Conservation (phyloP, 2,329 filamentous ascomycete genomes). For the Talaromyces sp. region DNA sequence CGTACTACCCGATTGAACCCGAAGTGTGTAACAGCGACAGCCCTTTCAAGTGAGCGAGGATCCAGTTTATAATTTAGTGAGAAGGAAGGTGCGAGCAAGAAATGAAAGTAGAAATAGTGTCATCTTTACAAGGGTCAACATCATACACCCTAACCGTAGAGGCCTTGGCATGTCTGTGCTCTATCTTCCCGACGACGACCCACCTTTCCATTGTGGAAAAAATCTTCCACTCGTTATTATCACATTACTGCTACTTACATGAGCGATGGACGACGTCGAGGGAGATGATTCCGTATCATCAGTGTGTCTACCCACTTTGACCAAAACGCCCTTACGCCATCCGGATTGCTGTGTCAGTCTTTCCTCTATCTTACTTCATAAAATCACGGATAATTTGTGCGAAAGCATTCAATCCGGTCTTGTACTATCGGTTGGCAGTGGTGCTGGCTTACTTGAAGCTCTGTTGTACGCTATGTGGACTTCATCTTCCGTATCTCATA, state of each 20-base stretch:
- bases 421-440: conserved; percentile 7
- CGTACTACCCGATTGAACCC: neutral
- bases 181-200: neutral
- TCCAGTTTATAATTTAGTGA: neutral
- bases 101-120: neutral
- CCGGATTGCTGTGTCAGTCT: conserved; percentile 6
- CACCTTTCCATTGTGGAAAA: neutral
- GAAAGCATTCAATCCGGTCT: neutral
- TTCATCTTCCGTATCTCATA: neutral
- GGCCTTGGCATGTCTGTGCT: neutral
- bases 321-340: neutral
- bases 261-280: neutral
- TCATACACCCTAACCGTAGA: neutral
- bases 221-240: neutral
- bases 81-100: neutral
- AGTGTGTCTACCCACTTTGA: neutral
- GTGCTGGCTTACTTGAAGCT: conserved; percentile 6
- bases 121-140: neutral
- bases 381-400: neutral
- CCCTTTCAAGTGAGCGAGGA: neutral
- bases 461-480: conserved; percentile 3
- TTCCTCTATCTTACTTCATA: conserved; percentile 1
- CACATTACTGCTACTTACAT: too few relatives aligned
- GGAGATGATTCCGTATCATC: neutral
- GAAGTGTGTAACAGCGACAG: neutral